Base-by-base conservation (phyloP, 1,284 basidiomycete species). In the Microbotryomycetes sp. region DNA sequence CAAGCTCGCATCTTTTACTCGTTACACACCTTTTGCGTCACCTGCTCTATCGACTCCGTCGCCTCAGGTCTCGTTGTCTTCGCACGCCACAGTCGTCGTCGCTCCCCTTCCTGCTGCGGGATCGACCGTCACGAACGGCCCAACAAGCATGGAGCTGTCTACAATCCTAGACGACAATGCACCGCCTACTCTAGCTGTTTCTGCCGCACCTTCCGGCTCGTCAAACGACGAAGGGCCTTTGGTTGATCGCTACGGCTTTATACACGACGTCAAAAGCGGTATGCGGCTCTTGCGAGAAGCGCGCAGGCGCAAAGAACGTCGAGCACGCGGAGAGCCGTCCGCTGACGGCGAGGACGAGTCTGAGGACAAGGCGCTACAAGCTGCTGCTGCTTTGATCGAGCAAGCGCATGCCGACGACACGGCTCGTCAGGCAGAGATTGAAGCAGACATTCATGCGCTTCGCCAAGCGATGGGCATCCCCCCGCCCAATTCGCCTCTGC, bases 211-310 rank as follows among this genome's bases (percentile, higher is more conserved):
- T 9, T 9, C 9, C 9, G 11, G 18, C 9, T 9, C 9, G 18
- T 18, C 9, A 41, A 78, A 80, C 59, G 80, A 77, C 48, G 82
- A 83, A 46, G 81, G 85, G 50, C 83, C 85, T 2, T 78, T 96
- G 67, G 91, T 92, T 5, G 94, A 97, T 71, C 84, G 91, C 9
- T 97, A 90, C 73, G 94, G 94, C 0, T 97, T 97, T 77, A 87
- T 96, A 72, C 96, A 92, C 68, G 89, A 91, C 70, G 82, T 91
- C 13, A 84, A 85, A 26, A 80, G 83, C 66, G 89, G 92, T 70
- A 80, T 88, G n/a, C 77, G 89, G 18, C 77, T 92, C 23, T 79
- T 92, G 29, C 74, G 85, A 7, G 81, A 87, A 50, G 60, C 60
- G n/a, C 47, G 68, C 27, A 31, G 49, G 86, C 87, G 35, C 79